phyloP scores from a whole-genome alignment of 2,329 filamentous ascomycete species.

The Hypocrella siamensis region DNA sequence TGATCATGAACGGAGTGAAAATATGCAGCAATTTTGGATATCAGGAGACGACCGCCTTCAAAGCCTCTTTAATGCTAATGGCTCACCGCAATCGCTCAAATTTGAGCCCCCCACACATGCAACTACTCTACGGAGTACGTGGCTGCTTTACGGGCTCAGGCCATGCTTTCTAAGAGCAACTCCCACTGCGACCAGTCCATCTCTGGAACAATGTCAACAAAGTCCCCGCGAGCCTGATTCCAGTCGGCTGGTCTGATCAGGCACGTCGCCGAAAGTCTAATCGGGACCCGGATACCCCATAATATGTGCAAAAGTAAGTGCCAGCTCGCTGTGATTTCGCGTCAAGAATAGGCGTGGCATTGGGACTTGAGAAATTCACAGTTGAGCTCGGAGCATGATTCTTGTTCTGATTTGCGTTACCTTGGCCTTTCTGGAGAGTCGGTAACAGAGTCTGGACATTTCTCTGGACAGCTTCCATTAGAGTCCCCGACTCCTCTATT shows the following conservation, averaged over 20 bases:
- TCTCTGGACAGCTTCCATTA: constrained; percentile 3
- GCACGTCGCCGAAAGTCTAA: too few species aligned
- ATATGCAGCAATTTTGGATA: too few species aligned
- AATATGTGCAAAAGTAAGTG: not conserved
- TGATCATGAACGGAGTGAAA: too few species aligned
- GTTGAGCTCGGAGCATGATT: not conserved
- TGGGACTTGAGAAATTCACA: not conserved
- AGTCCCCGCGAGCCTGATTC: constrained; percentile 5
- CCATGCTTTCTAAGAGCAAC: constrained; percentile 2
- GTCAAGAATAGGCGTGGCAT: not conserved
- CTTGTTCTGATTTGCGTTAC: not conserved
- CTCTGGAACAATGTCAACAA: constrained; percentile 4
- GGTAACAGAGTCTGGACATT: constrained; percentile 4
- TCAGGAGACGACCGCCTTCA: too few species aligned
- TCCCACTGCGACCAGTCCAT: constrained; percentile 4
- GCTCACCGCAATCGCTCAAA: too few species aligned
- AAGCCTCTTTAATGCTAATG: too few species aligned
- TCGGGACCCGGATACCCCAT: not conserved
- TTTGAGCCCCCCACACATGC: too few species aligned
- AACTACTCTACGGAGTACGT: too few species aligned
- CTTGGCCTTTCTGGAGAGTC: not conserved
- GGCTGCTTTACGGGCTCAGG: not conserved
- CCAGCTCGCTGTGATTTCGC: not conserved
- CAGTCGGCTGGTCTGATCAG: too few species aligned
- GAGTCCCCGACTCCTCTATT: constrained; percentile 1